Percentiles rank a stretch among this genome's conserved stretches.
Evolutionary conservation across 257 asterid species (phyloP).

Genomic region (Plantago major): DNA sequence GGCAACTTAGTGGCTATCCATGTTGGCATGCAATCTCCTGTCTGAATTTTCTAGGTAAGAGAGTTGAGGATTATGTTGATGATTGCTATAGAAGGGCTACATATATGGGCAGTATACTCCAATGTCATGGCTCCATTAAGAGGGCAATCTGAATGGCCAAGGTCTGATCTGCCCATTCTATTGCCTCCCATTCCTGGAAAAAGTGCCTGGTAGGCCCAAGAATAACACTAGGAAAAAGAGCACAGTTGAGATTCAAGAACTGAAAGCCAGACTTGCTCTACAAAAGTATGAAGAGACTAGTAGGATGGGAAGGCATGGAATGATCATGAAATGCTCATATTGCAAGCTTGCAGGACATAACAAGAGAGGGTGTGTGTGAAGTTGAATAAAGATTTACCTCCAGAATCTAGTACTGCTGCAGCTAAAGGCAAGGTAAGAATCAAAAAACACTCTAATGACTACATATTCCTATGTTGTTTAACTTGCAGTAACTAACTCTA

Average conservation of each 20-base stretch:
- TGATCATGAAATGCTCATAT: background rate
- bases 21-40: constrained; percentile 6
- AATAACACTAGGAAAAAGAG: too few species aligned
- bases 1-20: constrained; percentile 11
- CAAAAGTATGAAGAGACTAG: background rate
- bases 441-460: too few species aligned
- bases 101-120: background rate
- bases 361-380: background rate
- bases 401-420: too few species aligned
- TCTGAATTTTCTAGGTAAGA: background rate
- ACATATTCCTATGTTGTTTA: too few species aligned
- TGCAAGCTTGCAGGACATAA: background rate
- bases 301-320: background rate
- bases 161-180: too few species aligned
- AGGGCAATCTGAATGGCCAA: background rate
- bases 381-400: too few species aligned
- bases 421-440: too few species aligned
- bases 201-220: too few species aligned
- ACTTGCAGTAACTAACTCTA: too few species aligned
- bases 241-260: background rate
- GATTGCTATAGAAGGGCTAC: background rate
- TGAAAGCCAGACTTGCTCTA: background rate
- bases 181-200: too few species aligned
- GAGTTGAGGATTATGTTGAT: too few species aligned
- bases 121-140: background rate